phyloP scores from a whole-genome alignment of 164 flowering plant genomes.

The Chimonanthus praecox region DNA sequence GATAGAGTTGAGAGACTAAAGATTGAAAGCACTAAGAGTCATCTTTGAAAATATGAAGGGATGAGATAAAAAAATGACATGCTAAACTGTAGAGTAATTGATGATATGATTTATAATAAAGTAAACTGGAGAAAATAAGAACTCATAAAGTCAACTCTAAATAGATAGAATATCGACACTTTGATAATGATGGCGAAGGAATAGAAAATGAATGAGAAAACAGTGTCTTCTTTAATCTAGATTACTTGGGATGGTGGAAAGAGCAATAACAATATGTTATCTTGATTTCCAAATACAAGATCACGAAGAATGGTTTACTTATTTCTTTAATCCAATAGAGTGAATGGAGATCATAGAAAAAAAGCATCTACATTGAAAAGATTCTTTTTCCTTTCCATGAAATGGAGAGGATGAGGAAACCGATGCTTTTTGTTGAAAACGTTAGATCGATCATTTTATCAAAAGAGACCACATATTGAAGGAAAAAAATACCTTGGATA shows the following conservation, averaged over 20 bases:
- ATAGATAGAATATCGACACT: too few species aligned
- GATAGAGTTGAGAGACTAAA: too few species aligned
- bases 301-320: too few species aligned
- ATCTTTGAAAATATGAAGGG: too few species aligned
- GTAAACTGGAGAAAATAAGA: not conserved
- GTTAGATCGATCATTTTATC: not conserved
- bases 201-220: not conserved
- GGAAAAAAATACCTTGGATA: constrained; percentile 69
- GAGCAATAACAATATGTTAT: not conserved
- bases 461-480: not conserved
- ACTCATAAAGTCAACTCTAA: not conserved
- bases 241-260: not conserved
- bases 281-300: too few species aligned
- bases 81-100: too few species aligned
- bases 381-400: not conserved
- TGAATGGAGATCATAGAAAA: too few species aligned
- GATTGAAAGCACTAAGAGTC: too few species aligned
- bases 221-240: not conserved
- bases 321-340: too few species aligned
- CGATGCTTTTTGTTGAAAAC: too few species aligned
- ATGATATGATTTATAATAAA: too few species aligned
- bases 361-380: not conserved
- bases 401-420: not conserved
- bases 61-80: too few species aligned
- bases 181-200: not conserved